Base-by-base conservation (phyloP, 2,329 filamentous ascomycete species). In the Colletotrichum spaethianum region DNA sequence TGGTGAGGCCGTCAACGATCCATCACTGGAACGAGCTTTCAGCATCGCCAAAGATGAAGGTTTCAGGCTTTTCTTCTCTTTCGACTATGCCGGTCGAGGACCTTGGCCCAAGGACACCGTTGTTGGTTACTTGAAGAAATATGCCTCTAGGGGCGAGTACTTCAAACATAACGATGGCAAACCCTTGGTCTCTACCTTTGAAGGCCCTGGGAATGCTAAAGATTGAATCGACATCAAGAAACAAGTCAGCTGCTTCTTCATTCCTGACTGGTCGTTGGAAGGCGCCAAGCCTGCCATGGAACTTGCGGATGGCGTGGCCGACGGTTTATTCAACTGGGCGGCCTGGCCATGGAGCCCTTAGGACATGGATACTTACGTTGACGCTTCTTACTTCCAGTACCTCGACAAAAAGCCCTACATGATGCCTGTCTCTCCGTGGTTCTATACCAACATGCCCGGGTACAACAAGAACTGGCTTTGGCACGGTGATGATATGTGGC, bases 381-480 rank as follows among this genome's bases (percentile, higher is more conserved):
- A 78, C 33, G 74, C 73, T 7, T 74, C 70, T 1, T 77, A 76
- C 36, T 12, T n/a, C 7, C 5, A 63, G 0, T 59, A 42, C 8
- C 28, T 78, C 77, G 90, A 86, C 77, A 89, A 89, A 46, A 87
- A 89, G 69, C 72, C 78, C 0, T 83, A 81, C 67, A 88, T 89
- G 84, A 88, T 88, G 86, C 83, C 86, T 3, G 84, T 88, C 16
- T 86, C 86, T 0, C 88, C 88, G 0, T 90, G 87, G 88, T 90
- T 90, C 78, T 90, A 86, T 78, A 90, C 90, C 53, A 87, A 90
- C 66, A 80, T 91, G 4, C 86, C 87, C 0, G 81, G 82, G 9
- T 87, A 83, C 72, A 81, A 79, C 75, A 86, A 90, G 81, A 87
- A 88, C 75, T 89, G 86, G 84, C 81, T 91, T 1, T 92, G 89